Evolutionary conservation across 352 stramenopile species (phyloP), one percentile per base, ranked within the genome.

Genomic region (Pythium folliculosum): DNA sequence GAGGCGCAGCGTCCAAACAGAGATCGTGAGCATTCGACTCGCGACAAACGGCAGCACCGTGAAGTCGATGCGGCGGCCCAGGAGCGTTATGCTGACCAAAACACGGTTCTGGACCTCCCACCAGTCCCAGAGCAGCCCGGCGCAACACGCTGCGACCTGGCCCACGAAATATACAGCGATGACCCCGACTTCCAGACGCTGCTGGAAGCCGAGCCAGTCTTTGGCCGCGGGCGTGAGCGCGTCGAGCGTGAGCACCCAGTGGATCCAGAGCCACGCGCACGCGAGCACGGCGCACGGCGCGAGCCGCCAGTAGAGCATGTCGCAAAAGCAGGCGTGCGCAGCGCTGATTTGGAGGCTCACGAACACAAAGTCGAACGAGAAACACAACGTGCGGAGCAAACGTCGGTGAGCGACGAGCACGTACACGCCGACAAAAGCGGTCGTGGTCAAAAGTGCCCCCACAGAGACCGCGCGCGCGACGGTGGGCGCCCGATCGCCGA

Each of bases 341-440:
- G 60, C 44, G 3, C 63, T 60, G 43, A 75, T 48, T 35, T 75
- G 64, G 19, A 65, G 21, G 5, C 59, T 66, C 22, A 75, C 16
- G 47, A 72, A 72, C 2, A 67, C 14, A 19, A 69, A 71, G 60
- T 72, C 65, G 43, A 75, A 71, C 14, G 69, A 69, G 4, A 16
- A 14, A 21, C 23, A 27, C 22, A 67, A 1, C 7, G 44, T 19
- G 9, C 22, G 16, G 0, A 74, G 53, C 2, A 74, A 23, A 7
- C 47, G 44, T 7, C 57, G 68, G 35, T 74, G 63, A 45, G 21
- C 67, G 37, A 49, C 60, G n/a, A 35, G 12, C 12, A 61, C 9
- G 21, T 61, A 52, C 5, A 55, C 3, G 17, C 7, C 12, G 3
- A 60, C 40, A 23, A 54, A 68, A 2, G 5, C 14, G 3, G 16